These are phyloP conservation scores for Cadophora malorum DNA, from an alignment of 2,329 filamentous ascomycete genomes.

Conservation along the genomic window DNA sequence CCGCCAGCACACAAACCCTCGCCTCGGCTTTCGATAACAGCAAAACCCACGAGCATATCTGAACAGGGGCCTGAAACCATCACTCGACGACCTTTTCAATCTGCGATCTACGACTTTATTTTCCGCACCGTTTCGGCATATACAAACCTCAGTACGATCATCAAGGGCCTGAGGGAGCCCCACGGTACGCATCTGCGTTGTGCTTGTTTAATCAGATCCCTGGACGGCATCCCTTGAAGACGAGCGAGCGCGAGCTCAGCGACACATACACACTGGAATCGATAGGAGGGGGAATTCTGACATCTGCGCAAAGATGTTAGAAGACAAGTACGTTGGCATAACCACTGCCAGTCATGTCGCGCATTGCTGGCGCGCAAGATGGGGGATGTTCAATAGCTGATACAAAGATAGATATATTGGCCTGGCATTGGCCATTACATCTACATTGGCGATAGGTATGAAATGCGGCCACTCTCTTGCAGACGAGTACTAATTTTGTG, in stretches of 20 bases:
- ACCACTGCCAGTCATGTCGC: conserved; percentile 15
- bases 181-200: conserved; percentile 17
- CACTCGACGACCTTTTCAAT: conserved; percentile 30
- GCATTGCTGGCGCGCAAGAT: conserved; percentile 15
- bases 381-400: conserved; percentile 34
- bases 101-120: conserved; percentile 33
- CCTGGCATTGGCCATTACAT: conserved; percentile 75
- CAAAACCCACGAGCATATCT: conserved; percentile 27
- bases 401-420: conserved; percentile 70
- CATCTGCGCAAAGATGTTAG: conserved; percentile 47
- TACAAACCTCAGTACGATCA: conserved; percentile 21
- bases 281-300: conserved; percentile 33
- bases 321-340: conserved; percentile 52
- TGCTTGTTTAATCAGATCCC: conserved; percentile 19
- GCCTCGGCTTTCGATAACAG: conserved; percentile 32
- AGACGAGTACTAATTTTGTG: conserved; percentile 28
- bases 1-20: conserved; percentile 11
- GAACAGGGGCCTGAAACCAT: conserved; percentile 38
- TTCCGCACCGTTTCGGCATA: conserved; percentile 29
- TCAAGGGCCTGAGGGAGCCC: conserved; percentile 22
- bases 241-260: conserved; percentile 40
- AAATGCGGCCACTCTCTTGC: conserved; percentile 30
- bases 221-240: conserved; percentile 22
- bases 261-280: conserved; percentile 34
- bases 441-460: conserved; percentile 78